phyloP scores from a whole-genome alignment of 306 rosid species.

The Ochetophila trinervis region DNA sequence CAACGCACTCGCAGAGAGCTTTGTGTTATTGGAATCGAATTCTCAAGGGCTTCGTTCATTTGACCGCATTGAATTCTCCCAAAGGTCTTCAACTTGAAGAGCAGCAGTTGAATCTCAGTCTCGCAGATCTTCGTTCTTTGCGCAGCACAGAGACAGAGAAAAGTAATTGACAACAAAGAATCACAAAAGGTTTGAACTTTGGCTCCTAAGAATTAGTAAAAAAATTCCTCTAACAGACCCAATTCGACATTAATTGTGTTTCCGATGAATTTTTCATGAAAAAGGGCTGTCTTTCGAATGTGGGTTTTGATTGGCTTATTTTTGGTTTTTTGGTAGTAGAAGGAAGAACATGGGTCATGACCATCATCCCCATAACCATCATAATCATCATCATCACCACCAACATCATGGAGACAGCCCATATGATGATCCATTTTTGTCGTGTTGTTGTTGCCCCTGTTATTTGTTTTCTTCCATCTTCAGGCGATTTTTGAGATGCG shows the following conservation, averaged over 20 bases:
- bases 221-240: not conserved
- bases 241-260: slow-evolving; percentile 4
- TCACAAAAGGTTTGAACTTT: not conserved
- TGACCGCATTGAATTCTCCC: too few relatives aligned
- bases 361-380: not conserved
- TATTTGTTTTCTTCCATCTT: slow-evolving; percentile 7
- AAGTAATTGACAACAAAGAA: not conserved
- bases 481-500: slow-evolving; percentile 8
- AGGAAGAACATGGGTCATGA: slow-evolving; percentile 4
- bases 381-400: not conserved
- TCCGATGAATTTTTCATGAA: not conserved
- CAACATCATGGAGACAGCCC: slow-evolving; percentile 1
- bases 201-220: too few relatives aligned
- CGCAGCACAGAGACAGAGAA: not conserved
- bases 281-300: not conserved
- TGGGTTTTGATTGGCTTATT: slow-evolving; percentile 1
- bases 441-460: slow-evolving; percentile 4
- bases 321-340: not conserved
- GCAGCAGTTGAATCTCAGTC: too few relatives aligned
- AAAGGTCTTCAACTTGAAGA: too few relatives aligned
- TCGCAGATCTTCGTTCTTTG: too few relatives aligned
- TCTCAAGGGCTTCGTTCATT: too few relatives aligned
- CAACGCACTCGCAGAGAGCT: too few relatives aligned
- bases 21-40: too few relatives aligned
- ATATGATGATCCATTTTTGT: not conserved